A percentile compares a stretch with the other conserved stretches of the same genome.
These are phyloP conservation scores for Debaryomyces robertsiae DNA, from an alignment of 1,139 yeast genomes.

Conservation along the genomic window DNA sequence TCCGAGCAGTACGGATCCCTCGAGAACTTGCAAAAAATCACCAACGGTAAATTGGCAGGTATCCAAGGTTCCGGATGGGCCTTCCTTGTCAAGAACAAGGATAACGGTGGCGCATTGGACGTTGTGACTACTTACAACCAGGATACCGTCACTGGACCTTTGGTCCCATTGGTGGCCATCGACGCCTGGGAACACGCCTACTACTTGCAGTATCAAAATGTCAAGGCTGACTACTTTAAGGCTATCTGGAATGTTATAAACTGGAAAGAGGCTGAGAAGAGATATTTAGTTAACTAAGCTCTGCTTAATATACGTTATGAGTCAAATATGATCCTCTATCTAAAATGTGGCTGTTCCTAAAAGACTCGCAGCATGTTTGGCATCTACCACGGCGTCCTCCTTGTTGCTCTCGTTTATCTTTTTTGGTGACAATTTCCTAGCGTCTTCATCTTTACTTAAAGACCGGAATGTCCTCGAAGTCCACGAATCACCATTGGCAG, in stretches of 20 bases:
- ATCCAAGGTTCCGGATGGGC: conserved; percentile 99
- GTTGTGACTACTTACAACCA: conserved; percentile 88
- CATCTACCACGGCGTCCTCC: conserved; percentile 56
- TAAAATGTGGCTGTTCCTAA: conserved; percentile 77
- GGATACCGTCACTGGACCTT: conserved; percentile 78
- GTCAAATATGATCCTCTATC: background rate
- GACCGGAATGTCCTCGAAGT: conserved; percentile 64
- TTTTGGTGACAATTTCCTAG: conserved; percentile 28
- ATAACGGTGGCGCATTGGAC: conserved; percentile 73
- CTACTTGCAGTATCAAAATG: conserved; percentile 94
- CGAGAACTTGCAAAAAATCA: conserved; percentile 66
- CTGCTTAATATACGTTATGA: conserved; percentile 1
- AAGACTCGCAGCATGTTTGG: conserved; percentile 78
- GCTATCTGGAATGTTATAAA: conserved; percentile 96
- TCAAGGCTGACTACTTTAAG: conserved; percentile 91
- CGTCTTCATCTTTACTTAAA: conserved; percentile 39
- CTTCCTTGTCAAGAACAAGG: conserved; percentile 85
- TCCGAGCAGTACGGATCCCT: conserved; percentile 71
- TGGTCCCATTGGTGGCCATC: conserved; percentile 84
- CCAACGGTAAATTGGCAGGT: conserved; percentile 84
- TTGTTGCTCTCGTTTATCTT: conserved; percentile 17
- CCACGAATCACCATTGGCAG: conserved; percentile 62
- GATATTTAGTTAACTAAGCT: conserved; percentile 34
- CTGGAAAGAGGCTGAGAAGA: conserved; percentile 91
- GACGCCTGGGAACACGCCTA: conserved; percentile 99